Base-by-base conservation (phyloP, 1,284 basidiomycete genomes). In the Austroboletus olivaceoglutinosus region DNA sequence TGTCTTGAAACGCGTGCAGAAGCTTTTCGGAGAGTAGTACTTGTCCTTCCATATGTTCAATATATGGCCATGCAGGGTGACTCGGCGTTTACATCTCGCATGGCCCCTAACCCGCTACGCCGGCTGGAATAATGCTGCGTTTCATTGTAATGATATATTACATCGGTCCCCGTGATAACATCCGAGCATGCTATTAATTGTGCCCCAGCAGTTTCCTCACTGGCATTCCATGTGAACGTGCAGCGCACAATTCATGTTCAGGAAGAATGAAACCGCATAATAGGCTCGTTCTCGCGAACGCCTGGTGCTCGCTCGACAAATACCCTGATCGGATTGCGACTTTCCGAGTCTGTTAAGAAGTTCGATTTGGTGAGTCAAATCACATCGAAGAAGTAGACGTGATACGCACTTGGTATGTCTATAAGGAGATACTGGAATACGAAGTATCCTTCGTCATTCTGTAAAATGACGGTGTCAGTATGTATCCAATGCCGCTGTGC, bases 1-100 rank as follows among this genome's bases (percentile, higher is more conserved):
- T 2, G 85, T 99, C 31, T 77, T 99, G 62, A 99, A 98, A 72
- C 86, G 97, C 43, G 97, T 99, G 9, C 93, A 98, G 79, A 99
- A 93, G 73, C 79, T 98, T 29, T 91, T 93, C 64, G 95, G 94
- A 63, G 94, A 97, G 73, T 86, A 76, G 63, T 54, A 33, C 56
- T 53, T 39, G 40, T 53, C 50, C 34, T 45, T 43, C 47, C 41
- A 51, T 46, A 54, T 44, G 30, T 50, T 54, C 31, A 44, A 37
- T 57, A 47, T 49, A 50, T 36, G 47, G 46, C 58, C 40, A 48
- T 33, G 16, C 46, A 43, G 48, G 51, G 43, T 42, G 23, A 51
- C 47, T 42, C 48, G 33, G 42, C 44, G 36, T 60, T 45, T n/a
- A n/a, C n/a, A n/a, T n/a, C n/a, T n/a, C n/a, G n/a, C n/a, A 50